Conservation (phyloP, 441 rosid species). For the Erodium trifolium region DNA sequence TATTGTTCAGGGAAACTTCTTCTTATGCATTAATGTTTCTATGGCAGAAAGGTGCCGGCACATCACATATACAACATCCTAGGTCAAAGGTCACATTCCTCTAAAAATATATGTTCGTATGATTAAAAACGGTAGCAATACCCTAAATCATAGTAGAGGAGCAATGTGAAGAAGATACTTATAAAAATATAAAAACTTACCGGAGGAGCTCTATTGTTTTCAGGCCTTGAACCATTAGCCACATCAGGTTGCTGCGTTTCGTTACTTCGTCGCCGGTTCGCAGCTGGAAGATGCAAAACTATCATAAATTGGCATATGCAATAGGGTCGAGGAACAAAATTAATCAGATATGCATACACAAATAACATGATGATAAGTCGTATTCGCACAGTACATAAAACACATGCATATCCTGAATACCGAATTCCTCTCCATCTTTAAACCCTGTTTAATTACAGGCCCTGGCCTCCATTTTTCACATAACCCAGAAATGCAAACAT, state of each 20-base stretch:
- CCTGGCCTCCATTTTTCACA: too few species aligned
- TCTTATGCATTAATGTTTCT: slow-evolving; percentile 40
- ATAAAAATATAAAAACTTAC: slow-evolving; percentile 35
- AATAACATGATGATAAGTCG: neutral
- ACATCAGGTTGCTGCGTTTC: slow-evolving; percentile 47
- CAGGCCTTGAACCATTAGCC: slow-evolving; percentile 50
- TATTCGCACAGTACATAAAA: too few species aligned
- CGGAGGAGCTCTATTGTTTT: slow-evolving; percentile 38
- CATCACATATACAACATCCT: neutral
- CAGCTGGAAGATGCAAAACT: slow-evolving; percentile 42
- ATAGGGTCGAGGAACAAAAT: slow-evolving; percentile 6
- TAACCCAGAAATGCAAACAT: too few species aligned
- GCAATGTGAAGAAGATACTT: neutral
- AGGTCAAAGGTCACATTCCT: neutral
- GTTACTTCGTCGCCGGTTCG: slow-evolving; percentile 59
- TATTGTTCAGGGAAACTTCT: too few species aligned
- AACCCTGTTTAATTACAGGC: too few species aligned
- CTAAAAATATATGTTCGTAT: too few species aligned
- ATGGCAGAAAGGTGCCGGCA: slow-evolving; percentile 48
- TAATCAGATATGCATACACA: neutral
- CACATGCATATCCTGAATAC: neutral
- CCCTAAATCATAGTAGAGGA: neutral
- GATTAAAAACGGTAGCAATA: neutral
- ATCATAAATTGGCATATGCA: slow-evolving; percentile 6
- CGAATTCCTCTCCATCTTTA: too few species aligned